These are phyloP conservation scores for Helicocarpus griseus DNA, from an alignment of 2,329 filamentous ascomycete species.

Conservation along the genomic window DNA sequence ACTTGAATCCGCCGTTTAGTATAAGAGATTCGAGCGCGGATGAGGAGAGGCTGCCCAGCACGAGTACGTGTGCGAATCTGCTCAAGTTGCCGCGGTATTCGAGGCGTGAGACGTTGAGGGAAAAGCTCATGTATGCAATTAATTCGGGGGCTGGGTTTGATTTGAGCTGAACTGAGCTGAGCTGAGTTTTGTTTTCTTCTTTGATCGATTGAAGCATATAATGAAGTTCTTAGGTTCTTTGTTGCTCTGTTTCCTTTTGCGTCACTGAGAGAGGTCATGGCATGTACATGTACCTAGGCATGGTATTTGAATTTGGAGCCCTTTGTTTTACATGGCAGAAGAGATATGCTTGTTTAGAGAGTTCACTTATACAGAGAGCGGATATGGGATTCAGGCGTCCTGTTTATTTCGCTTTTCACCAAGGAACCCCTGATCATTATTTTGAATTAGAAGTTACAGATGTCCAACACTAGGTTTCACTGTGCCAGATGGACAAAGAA, in stretches of 20 bases:
- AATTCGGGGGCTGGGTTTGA: constrained; percentile 90
- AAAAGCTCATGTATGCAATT: constrained; percentile 82
- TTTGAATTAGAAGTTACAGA: no score
- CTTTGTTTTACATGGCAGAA: no score
- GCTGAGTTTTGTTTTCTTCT: neutral
- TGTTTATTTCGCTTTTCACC: no score
- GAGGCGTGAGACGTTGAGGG: constrained; percentile 53
- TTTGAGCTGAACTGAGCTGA: constrained; percentile 30
- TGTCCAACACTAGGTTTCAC: no score
- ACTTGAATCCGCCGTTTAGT: constrained; percentile 75
- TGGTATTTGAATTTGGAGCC: no score
- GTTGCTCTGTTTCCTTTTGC: neutral
- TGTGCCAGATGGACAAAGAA: no score
- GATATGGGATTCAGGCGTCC: no score
- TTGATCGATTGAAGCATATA: neutral
- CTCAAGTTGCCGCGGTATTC: constrained; percentile 82
- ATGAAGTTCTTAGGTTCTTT: neutral
- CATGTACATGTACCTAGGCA: neutral
- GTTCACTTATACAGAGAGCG: no score
- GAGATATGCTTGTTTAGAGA: no score
- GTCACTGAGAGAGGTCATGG: neutral
- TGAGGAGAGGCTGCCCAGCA: constrained; percentile 72
- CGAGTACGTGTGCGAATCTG: constrained; percentile 92
- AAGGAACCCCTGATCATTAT: no score
- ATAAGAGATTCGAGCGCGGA: constrained; percentile 77